These are phyloP conservation scores for Podospora fimiseda DNA, from an alignment of 495 filamentous ascomycete genomes.

Conservation along the genomic window DNA sequence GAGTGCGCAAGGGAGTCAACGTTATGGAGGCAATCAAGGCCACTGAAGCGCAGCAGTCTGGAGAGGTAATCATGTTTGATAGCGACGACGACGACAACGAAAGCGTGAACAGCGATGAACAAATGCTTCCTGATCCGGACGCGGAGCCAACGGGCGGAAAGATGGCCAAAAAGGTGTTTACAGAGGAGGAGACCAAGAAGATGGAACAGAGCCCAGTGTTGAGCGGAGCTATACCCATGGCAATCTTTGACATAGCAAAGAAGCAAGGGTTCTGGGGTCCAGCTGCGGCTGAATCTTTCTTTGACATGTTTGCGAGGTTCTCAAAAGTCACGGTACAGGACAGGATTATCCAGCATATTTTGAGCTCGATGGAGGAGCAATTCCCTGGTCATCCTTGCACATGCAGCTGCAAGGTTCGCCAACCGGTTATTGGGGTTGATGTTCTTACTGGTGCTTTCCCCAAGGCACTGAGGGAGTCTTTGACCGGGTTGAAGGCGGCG, in stretches of 20 bases:
- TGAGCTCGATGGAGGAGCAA: constrained; percentile 53
- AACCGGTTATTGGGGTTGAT: constrained; percentile 61
- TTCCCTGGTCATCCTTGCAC: constrained; percentile 55
- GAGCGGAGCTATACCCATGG: constrained; percentile 83
- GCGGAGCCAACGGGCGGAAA: constrained; percentile 16
- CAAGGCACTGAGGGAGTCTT: constrained; percentile 54
- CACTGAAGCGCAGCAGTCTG: constrained; percentile 26
- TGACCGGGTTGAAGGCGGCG: constrained; percentile 52
- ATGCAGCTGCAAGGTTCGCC: constrained; percentile 61
- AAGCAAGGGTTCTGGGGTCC: constrained; percentile 64
- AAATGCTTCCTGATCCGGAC: constrained; percentile 39
- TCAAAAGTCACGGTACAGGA: constrained; percentile 52
- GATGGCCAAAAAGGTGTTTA: constrained; percentile 39
- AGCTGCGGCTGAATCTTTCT: constrained; percentile 65
- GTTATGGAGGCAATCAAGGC: constrained; percentile 37
- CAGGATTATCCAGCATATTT: constrained; percentile 70
- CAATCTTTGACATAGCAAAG: constrained; percentile 83
- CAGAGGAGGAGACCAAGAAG: constrained; percentile 50
- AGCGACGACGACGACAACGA: constrained; percentile 38
- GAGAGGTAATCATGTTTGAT: constrained; percentile 26
- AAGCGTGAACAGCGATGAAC: constrained; percentile 34
- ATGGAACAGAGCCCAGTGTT: constrained; percentile 74
- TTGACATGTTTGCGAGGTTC: constrained; percentile 69
- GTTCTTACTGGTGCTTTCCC: constrained; percentile 65
- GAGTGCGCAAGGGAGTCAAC: constrained; percentile 28